Evolutionary conservation across 345 rosid genomes (phyloP), one percentile per base, ranked within the genome.

Genomic region (Carallia brachiata): DNA sequence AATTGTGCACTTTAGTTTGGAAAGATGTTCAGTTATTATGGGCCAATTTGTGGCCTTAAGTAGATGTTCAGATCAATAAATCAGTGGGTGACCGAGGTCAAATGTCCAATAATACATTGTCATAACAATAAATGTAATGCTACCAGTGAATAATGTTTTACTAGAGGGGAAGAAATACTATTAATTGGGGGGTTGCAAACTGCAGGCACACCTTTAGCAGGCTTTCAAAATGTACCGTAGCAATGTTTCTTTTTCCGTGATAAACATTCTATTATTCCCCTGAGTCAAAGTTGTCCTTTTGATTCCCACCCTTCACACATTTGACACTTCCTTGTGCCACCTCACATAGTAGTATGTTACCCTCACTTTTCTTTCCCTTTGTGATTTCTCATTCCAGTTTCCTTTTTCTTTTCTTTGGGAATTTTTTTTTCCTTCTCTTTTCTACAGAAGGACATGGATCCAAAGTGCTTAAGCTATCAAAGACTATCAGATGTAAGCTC

Each of bases 401-500:
- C 50, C 12, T 2, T 4, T 18, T 36, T 7, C 36, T 31, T 66
- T 66, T 50, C 3, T 9, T 7, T 37, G 50, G 17, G 17, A 23
- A 23, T 23, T 23, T 23, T 63, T 67, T 68, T n/a, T 60, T 30
- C 32, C 60, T 56, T 56, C n/a, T 47, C 64, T 54, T 56, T 58
- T 19, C 3, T 32, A 70, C 87, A 87, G 90, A 86, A 88, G 81
- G 96, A 86, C 28, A 59, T 76, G 82, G 87, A 87, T 80, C 83
- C 88, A 74, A 88, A 89, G 76, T 75, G 91, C 69, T 74, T 80
- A 72, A 94, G 90, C 80, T 81, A 87, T 65, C 98, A 95, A 74
- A 87, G 90, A 81, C 81, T 77, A 74, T 86, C 92, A 81, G 97
- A 90, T 63, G 84, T 80, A 68, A 90, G 92, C 80, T 90, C 98